phyloP scores from a whole-genome alignment of 352 stramenopile species.

The Pythium periplocum region DNA sequence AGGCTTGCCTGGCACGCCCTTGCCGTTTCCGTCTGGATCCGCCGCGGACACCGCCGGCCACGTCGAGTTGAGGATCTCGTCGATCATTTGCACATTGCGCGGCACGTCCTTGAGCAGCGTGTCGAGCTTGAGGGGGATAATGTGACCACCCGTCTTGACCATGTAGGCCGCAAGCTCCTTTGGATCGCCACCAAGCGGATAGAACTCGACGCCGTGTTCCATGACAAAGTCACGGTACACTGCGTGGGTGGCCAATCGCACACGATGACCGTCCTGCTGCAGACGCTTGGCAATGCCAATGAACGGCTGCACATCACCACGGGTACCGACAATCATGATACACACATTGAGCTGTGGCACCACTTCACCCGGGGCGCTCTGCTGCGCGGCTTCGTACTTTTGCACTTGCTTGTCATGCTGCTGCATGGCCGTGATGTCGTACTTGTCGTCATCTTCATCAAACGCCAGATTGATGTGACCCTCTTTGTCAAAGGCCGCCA shows the following conservation, averaged over 20 bases:
- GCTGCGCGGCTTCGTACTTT: too few species aligned
- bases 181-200: constrained; percentile 65
- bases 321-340: constrained; percentile 90
- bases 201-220: constrained; percentile 70
- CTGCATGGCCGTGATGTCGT: constrained; percentile 29
- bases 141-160: constrained; percentile 80
- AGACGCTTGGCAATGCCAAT: constrained; percentile 83
- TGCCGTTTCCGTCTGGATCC: constrained; percentile 66
- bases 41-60: constrained; percentile 43
- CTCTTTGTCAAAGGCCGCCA: constrained; percentile 35
- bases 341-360: constrained; percentile 64
- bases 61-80: constrained; percentile 83
- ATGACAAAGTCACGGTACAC: constrained; percentile 85
- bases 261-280: constrained; percentile 80
- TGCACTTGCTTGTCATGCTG: constrained; percentile 15
- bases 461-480: constrained; percentile 53
- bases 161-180: constrained; percentile 88
- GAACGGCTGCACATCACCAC: constrained; percentile 85
- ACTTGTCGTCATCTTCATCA: constrained; percentile 30
- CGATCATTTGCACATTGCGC: constrained; percentile 87
- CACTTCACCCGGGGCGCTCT: constrained; percentile 6
- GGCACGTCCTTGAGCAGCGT: constrained; percentile 56
- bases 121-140: constrained; percentile 68
- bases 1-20: constrained; percentile 30
- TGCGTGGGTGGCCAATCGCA: constrained; percentile 88